Evolutionary conservation across 2,329 filamentous ascomycete genomes (phyloP), one percentile per base, ranked within the genome.

Genomic region (Xylariaceae sp.): DNA sequence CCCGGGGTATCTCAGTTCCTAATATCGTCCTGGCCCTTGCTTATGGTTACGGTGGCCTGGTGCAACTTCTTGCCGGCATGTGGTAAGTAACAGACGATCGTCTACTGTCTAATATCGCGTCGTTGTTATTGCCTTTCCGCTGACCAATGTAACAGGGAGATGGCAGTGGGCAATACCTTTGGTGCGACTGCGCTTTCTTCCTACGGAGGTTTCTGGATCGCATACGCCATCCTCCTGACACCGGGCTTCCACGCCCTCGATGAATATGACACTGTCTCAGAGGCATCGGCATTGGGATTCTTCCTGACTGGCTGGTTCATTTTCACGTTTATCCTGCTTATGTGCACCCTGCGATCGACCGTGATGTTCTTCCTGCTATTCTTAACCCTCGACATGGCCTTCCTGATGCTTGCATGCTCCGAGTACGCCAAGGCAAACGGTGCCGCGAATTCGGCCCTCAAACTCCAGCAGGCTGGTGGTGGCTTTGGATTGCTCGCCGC

Each of bases 161-260:
- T 93, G 84, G 89, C 89, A 37, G 81, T 90, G n/a, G 90, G 89
- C 54, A 93, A 93, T 80, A 93, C 90, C 10, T 93, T 93, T 64
- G 89, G 89, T 80, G 90, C 89, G 50, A 93, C 89, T 20, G 89
- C 90, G 19, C 77, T 93, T 54, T 90, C 89, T 9, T 93, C 89
- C 0, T 93, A 90, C 69, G 90, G 90, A 65, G 89, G 89, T 61
- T 93, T 93, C 81, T 93, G 90, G 90, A 83, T 93, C 68, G 79
- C 83, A 12, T 89, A 90, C 67, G 89, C 79, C 60, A 87, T 93
- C 66, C 80, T 93, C 51, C 74, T 89, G 59, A 90, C 88, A 2
- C 89, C 84, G 1, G 70, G 81, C 60, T 92, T 89, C 77, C 72
- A 82, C 46, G 86, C 91, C 54, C 71, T 77, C 7, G 73, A 71